These are phyloP conservation scores for Priceomyces carsonii DNA, from an alignment of 805 yeast genomes.

Conservation along the genomic window DNA sequence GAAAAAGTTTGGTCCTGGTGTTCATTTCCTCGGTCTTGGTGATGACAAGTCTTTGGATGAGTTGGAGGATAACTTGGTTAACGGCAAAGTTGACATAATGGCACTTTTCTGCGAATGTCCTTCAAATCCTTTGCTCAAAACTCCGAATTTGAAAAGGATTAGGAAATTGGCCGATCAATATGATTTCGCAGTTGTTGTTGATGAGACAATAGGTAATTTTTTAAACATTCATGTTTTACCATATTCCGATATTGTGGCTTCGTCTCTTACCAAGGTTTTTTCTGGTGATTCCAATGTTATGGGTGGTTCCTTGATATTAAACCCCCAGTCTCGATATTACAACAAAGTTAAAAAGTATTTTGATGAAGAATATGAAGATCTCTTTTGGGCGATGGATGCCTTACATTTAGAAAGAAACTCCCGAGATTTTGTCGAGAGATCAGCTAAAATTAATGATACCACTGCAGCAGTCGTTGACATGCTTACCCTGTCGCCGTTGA, in stretches of 20 bases:
- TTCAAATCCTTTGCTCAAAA: conserved; percentile 85
- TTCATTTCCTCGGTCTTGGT: conserved; percentile 81
- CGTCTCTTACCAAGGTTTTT: conserved; percentile 88
- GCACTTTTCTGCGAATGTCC: conserved; percentile 93
- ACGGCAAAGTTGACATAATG: conserved; percentile 58
- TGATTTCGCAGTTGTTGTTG: conserved; percentile 80
- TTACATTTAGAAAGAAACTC: conserved; percentile 89
- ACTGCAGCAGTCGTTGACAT: conserved; percentile 56
- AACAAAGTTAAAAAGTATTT: conserved; percentile 49
- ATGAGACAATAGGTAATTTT: conserved; percentile 93
- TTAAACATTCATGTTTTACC: conserved; percentile 79
- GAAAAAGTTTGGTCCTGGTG: conserved; percentile 90
- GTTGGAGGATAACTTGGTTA: conserved; percentile 58
- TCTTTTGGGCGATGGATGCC: conserved; percentile 93
- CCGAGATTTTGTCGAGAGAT: conserved; percentile 77
- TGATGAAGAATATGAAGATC: conserved; percentile 60
- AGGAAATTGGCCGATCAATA: conserved; percentile 65
- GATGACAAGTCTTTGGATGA: conserved; percentile 68
- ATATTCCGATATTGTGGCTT: conserved; percentile 81
- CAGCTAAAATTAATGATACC: conserved; percentile 54
- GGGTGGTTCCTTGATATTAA: conserved; percentile 87
- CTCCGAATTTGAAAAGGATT: conserved; percentile 73
- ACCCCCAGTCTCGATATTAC: conserved; percentile 60
- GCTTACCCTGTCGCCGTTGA: conserved; percentile 49
- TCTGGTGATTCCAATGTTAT: conserved; percentile 94